Conservation (phyloP, 2,329 filamentous ascomycete genomes). For the Sporothrix phasma region DNA sequence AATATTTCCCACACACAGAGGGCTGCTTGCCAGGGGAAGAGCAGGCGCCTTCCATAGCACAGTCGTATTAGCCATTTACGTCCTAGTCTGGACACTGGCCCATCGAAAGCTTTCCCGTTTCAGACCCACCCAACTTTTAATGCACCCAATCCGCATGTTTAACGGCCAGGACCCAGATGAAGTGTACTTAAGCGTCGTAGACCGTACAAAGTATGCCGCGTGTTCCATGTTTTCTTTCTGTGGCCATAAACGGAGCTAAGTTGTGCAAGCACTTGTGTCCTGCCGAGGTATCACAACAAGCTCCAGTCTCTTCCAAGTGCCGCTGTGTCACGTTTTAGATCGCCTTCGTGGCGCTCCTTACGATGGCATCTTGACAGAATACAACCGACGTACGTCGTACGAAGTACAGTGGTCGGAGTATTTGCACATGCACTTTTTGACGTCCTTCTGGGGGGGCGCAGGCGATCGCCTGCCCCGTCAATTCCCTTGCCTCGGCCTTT, state of each 20-base stretch:
- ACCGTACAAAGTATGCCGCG: not conserved
- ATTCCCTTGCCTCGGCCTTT: not conserved
- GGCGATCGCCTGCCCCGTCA: not conserved
- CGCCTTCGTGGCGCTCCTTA: no score
- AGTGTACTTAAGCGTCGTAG: not conserved
- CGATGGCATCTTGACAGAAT: no score
- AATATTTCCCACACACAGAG: slow-evolving; percentile 2
- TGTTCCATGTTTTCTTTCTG: not conserved
- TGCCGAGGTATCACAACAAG: no score
- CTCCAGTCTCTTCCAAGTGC: no score
- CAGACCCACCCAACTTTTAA: slow-evolving; percentile 9
- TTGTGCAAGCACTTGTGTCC: no score
- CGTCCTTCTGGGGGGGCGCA: not conserved
- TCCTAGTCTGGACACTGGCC: not conserved
- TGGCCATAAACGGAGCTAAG: no score
- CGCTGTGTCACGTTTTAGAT: no score
- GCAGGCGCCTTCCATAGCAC: not conserved
- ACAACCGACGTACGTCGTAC: no score
- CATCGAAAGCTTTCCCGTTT: slow-evolving; percentile 10
- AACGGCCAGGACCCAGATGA: not conserved
- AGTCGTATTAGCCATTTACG: not conserved
- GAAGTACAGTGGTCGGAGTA: no score
- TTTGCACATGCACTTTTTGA: not conserved
- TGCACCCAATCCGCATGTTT: not conserved
- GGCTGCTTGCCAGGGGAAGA: not conserved